phyloP scores from a whole-genome alignment of 2,329 filamentous ascomycete genomes.

The Leptosphaerulina australis region DNA sequence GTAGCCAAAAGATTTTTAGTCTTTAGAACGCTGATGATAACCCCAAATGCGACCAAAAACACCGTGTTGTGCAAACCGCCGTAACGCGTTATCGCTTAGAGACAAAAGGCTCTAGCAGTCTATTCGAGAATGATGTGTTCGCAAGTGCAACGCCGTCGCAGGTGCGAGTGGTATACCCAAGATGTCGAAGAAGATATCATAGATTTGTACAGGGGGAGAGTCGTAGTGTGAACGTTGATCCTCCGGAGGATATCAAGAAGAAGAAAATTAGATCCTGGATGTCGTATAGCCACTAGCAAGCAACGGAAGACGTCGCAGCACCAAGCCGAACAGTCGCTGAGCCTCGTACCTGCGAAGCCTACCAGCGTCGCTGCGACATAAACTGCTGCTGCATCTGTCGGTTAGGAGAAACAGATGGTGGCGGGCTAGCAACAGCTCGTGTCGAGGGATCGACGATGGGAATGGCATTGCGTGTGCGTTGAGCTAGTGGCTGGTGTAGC shows the following conservation, averaged over 20 bases:
- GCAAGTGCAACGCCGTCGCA: slow-evolving; percentile 51
- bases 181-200: slow-evolving; percentile 50
- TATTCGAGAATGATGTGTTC: slow-evolving; percentile 46
- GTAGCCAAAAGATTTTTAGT: slow-evolving; percentile 46
- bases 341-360: slow-evolving; percentile 46
- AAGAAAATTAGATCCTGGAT: slow-evolving; percentile 45
- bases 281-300: slow-evolving; percentile 48
- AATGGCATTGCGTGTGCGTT: slow-evolving; percentile 90
- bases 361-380: slow-evolving; percentile 55
- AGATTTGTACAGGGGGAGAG: slow-evolving; percentile 51
- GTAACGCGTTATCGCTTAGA: slow-evolving; percentile 50
- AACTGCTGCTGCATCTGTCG: slow-evolving; percentile 65
- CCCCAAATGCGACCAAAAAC: slow-evolving; percentile 47
- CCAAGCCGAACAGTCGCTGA: slow-evolving; percentile 38
- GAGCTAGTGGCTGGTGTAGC: slow-evolving; percentile 87
- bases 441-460: slow-evolving; percentile 97
- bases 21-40: slow-evolving; percentile 44
- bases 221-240: slow-evolving; percentile 49
- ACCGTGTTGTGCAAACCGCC: slow-evolving; percentile 49
- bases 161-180: slow-evolving; percentile 50
- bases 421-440: slow-evolving; percentile 87
- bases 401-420: slow-evolving; percentile 71
- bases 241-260: slow-evolving; percentile 49
- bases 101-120: slow-evolving; percentile 48
- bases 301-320: slow-evolving; percentile 49